Evolutionary conservation across 2,329 filamentous ascomycete species (phyloP), one percentile per base, ranked within the genome.

Genomic region (Aspergillus tubingensis): DNA sequence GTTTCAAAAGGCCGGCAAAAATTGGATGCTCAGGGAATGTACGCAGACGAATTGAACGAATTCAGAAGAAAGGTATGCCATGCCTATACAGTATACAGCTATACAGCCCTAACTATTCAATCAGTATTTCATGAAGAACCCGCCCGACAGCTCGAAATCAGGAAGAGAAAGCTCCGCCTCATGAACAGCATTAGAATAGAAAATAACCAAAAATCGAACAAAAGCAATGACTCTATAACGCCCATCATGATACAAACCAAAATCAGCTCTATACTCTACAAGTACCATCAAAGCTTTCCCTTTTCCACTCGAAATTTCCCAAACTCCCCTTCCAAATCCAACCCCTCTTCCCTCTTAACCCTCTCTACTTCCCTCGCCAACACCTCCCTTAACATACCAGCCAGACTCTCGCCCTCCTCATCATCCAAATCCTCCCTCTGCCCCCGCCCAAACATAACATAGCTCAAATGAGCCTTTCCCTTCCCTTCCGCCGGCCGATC

Each of bases 11-110:
- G 66, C 72, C 10, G 79, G 83, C 68, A 62, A 54, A 74, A 68
- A 49, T 64, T 61, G 25, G 72, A 75, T 38, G 62, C 67, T 4
- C 65, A 67, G 27, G 84, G 83, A 2, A 75, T 77, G 8, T 84
- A 76, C 21, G 89, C 88, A 1, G 83, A 90, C 76, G 87, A 90
- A 41, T 72, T 91, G 63, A 91, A 91, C 68, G 79, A 80, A 6
- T 91, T 91, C 70, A 80, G 88, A 59, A 84, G 84, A 72, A 86
- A 74, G 68, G 77, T 78, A 67, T 25, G 32, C 32, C 11, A 11
- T 36, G 11, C 11, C 11, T 0, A 36, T 0, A 5, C 10, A 13
- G 6, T 15, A 23, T n/a, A 13, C 32, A 15, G 1, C 5, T 13
- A 36, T 15, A 36, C 32, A 36, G 5, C 1, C 10, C 27, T 36